Evolutionary conservation across 2,329 filamentous ascomycete genomes (phyloP), one percentile per base, ranked within the genome.

Genomic region (Colletotrichum sp.): DNA sequence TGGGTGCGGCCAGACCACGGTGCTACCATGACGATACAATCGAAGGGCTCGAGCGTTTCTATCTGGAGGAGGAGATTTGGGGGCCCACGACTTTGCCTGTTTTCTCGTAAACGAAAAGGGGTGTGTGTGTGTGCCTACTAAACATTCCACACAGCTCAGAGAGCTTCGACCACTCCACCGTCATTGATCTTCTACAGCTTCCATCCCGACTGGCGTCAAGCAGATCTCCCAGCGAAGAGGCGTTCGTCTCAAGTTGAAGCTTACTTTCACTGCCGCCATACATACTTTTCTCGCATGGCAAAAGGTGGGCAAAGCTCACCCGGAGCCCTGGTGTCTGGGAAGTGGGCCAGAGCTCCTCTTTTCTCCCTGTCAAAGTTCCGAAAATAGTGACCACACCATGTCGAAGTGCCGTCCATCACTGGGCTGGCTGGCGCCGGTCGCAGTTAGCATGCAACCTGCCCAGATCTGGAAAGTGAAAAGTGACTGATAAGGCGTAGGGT

Each of bases 21-120:
- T 55, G n/a, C 24, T 15, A 51, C 43, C 54, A 73, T 70, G 61
- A 70, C 70, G 70, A 65, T 59, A 70, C 70, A 29, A 69, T 61
- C 12, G n/a, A 61, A 54, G 51, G 61, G 54, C 59, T 61, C 66
- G 54, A 65, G 70, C 66, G 61, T 21, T 34, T 59, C 27, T 34
- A 33, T 34, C 57, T 5, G 31, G 24, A 34, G 2, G 57, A 13
- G 31, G 21, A 61, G 57, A 34, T 34, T 33, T 13, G 29, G 57
- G 33, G 31, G 31, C 31, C 57, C 43, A 51, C 13, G 43, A 24
- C 43, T 51, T 21, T 21, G 43, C 43, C 43, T 51, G n/a, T 21
- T 51, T 51, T 51, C 43, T 51, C 43, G 43, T 51, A 21, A 51
- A 51, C 43, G 43, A 51, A 51, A 51, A 51, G 43, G 43, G 43